Evolutionary conservation across 2,329 filamentous ascomycete genomes (phyloP).

Genomic region (Cladosporium velox): DNA sequence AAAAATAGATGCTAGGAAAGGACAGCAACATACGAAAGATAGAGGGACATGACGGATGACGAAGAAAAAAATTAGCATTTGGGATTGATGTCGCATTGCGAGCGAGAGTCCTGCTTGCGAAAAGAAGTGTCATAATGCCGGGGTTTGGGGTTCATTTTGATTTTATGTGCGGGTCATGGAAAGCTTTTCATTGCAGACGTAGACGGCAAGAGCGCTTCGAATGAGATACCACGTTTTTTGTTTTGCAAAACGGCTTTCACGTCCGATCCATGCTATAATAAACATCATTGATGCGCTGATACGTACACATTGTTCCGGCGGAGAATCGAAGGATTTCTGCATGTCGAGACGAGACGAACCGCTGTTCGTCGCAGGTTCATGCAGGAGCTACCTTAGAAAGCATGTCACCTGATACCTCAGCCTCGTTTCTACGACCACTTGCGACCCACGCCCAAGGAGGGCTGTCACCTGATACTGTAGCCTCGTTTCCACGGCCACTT

Average conservation of each 20-base stretch:
- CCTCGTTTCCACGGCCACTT: no score
- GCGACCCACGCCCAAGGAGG: no score
- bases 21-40: neutral
- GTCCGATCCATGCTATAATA: neutral
- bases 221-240: constrained; percentile 12
- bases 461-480: no score
- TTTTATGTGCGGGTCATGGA: neutral
- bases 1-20: constrained; percentile 6
- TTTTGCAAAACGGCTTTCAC: neutral
- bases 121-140: constrained; percentile 4
- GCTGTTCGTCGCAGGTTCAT: no score
- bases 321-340: neutral
- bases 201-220: constrained; percentile 6
- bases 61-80: neutral
- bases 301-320: neutral
- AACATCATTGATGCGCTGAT: neutral
- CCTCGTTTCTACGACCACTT: no score
- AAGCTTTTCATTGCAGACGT: constrained; percentile 9
- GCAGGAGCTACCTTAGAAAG: no score
- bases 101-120: neutral
- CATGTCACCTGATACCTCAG: no score
- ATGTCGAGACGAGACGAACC: neutral
- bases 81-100: neutral
- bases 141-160: constrained; percentile 3
- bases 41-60: neutral